Base-by-base conservation (phyloP, 768 basidiomycete species). In the Panaeolus papilionaceus region DNA sequence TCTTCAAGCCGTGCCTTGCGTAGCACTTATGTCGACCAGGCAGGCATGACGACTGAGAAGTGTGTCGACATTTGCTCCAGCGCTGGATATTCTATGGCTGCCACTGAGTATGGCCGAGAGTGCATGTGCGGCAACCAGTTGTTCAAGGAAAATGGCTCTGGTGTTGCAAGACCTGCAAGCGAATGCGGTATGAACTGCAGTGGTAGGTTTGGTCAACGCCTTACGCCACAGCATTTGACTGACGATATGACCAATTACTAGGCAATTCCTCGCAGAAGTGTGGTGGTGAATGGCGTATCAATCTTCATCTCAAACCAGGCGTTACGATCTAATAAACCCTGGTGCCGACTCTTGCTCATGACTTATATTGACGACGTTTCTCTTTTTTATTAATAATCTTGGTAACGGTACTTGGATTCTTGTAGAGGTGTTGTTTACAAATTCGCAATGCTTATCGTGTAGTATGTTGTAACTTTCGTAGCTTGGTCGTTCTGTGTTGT, bases 101-200 rank as follows among this genome's bases (percentile, higher is more conserved):
- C 75, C 12, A 75, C 77, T 8, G 77, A 81, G 62, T 74, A 78
- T 63, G 79, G 79, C 4, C 65, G 62, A 8, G 75, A 82, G 65
- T 81, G 80, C 65, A 78, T 75, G 65, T 82, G 81, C 66, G 80
- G 79, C 26, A 73, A 74, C 4, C 67, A 74, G 61, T 38, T 79
- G 33, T 69, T 63, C 70, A 74, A 72, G 63, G 70, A 74, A 6
- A 67, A 67, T 49, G 74, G 73, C 6, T 67, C 67, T 10, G 75
- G 79, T 45, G 66, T 69, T 45, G 23, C 66, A 6, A 68, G 71
- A 7, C 54, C 68, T 49, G 40, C 70, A 23, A 65, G 62, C 0
- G 70, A 78, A 61, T 82, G 81, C 51, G 74, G 70, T 67, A 73
- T 74, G 62, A 66, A 73, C 45, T 81, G 81, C 64, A 67, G 49